Evolutionary conservation across 2,329 filamentous ascomycete species (phyloP).

Genomic region (Berkeleyomyces rouxiae): DNA sequence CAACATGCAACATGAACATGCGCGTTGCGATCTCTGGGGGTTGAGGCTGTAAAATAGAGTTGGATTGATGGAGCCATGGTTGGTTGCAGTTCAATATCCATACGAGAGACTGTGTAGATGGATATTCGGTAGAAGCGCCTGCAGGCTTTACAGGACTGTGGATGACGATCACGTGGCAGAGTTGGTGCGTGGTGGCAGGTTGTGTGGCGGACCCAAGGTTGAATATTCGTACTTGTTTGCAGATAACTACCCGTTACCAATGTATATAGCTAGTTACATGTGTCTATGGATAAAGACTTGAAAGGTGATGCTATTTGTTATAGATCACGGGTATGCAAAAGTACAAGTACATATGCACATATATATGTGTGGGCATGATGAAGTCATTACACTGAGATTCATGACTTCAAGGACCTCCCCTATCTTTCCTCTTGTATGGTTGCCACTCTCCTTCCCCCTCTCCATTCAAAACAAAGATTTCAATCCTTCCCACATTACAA

Average conservation of each 20-base stretch:
- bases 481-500: neutral
- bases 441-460: neutral
- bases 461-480: neutral
- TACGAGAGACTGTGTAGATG: neutral
- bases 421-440: neutral
- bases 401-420: no score
- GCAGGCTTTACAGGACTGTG: neutral
- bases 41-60: neutral
- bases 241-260: neutral
- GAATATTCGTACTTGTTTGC: neutral
- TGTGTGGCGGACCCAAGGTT: neutral
- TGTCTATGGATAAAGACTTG: no score
- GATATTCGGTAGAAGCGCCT: no score
- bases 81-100: neutral
- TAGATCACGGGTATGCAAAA: no score
- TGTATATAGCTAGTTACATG: neutral
- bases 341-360: no score
- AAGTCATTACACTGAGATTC: no score
- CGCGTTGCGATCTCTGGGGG: no score
- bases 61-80: neutral
- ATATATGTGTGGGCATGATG: no score
- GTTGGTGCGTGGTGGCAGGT: neutral
- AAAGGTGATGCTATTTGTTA: no score
- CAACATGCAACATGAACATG: no score
- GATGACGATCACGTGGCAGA: neutral